These are phyloP conservation scores for Trichoderma sp. DNA, from an alignment of 2,329 filamentous ascomycete species.

Conservation along the genomic window DNA sequence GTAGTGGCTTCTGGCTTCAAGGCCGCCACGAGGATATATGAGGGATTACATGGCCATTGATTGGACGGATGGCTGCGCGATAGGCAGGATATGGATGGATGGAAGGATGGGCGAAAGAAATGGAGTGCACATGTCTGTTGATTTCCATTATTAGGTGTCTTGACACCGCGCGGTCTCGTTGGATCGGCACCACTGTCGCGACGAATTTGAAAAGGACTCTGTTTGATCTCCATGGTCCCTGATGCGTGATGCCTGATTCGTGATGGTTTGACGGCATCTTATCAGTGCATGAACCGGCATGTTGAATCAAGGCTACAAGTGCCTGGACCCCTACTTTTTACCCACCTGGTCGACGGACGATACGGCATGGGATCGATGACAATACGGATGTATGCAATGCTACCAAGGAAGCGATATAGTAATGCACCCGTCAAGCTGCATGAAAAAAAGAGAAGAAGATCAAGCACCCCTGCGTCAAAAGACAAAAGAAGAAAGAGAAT, in stretches of 20 bases:
- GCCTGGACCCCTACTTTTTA: too few relatives aligned
- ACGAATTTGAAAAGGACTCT: not conserved
- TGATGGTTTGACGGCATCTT: constrained; percentile 1
- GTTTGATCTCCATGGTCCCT: not conserved
- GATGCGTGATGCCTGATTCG: too few relatives aligned
- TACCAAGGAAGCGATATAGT: too few relatives aligned
- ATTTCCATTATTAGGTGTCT: constrained; percentile 1
- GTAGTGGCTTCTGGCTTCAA: constrained; percentile 3
- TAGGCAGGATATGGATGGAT: constrained; percentile 11
- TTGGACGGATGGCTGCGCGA: not conserved
- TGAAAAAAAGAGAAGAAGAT: too few relatives aligned
- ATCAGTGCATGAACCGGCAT: constrained; percentile 10
- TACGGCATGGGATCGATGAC: not conserved
- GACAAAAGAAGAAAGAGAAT: too few relatives aligned
- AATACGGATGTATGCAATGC: not conserved
- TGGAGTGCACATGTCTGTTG: not conserved
- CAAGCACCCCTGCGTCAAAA: too few relatives aligned
- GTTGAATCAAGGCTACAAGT: too few relatives aligned
- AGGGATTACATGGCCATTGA: constrained; percentile 16
- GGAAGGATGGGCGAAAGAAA: not conserved
- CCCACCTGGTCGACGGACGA: not conserved
- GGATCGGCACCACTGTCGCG: not conserved
- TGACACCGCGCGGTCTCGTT: not conserved
- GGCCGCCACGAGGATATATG: constrained; percentile 27
- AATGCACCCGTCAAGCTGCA: too few relatives aligned